A percentile compares a stretch with the other conserved stretches of the same genome.
phyloP scores from a whole-genome alignment of 2,329 filamentous ascomycete genomes.

The Pseudovirgaria hyperparasitica region DNA sequence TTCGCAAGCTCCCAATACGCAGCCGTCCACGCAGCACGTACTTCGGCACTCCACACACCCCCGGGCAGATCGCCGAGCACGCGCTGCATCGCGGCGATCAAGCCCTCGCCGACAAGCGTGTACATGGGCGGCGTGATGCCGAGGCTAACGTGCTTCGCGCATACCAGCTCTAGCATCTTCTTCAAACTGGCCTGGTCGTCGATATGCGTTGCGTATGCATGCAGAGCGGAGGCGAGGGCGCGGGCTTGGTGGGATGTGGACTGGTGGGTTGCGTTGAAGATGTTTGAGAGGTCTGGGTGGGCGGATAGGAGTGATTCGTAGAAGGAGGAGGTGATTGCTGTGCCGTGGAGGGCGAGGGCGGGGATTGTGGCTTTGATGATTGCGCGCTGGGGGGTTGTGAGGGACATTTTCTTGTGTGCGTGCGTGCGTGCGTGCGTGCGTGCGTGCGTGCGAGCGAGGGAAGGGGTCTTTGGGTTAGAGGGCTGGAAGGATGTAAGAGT shows the following conservation, averaged over 20 bases:
- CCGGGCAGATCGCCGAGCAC: constrained; percentile 53
- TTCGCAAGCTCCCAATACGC: constrained; percentile 64
- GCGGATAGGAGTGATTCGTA: constrained; percentile 55
- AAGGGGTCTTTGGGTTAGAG: too few species aligned
- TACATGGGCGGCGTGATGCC: constrained; percentile 59
- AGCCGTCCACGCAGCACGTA: constrained; percentile 54
- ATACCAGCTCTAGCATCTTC: constrained; percentile 53
- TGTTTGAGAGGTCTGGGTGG: constrained; percentile 52
- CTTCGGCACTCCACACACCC: constrained; percentile 50
- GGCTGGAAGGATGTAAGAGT: too few species aligned
- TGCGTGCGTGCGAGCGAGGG: neutral
- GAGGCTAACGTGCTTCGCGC: constrained; percentile 62
- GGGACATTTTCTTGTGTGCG: too few species aligned
- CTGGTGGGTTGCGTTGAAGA: constrained; percentile 63
- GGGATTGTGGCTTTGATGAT: constrained; percentile 61
- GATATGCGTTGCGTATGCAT: constrained; percentile 60
- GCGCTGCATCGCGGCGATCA: constrained; percentile 53
- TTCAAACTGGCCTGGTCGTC: constrained; percentile 50
- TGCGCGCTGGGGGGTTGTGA: constrained; percentile 49
- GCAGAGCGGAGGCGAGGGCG: constrained; percentile 57
- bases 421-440: constrained; percentile 1
- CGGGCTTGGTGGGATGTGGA: constrained; percentile 52
- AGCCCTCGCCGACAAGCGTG: constrained; percentile 54
- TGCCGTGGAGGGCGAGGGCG: constrained; percentile 53
- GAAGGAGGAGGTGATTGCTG: constrained; percentile 56